These are phyloP conservation scores for Aspergillus arachidicola DNA, from an alignment of 2,329 filamentous ascomycete genomes.

Conservation along the genomic window DNA sequence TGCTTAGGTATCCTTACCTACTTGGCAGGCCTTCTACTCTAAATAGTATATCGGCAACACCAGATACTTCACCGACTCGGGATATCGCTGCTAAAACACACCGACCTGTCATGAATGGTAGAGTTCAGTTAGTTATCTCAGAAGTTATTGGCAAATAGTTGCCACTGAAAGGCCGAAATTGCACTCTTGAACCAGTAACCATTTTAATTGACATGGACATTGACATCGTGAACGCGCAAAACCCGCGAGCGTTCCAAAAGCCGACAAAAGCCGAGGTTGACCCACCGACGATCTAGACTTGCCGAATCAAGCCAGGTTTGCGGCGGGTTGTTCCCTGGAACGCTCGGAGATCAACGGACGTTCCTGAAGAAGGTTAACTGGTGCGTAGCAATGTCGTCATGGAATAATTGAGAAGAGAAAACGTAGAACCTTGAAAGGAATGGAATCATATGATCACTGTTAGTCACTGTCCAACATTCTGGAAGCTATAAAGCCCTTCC, in stretches of 20 bases:
- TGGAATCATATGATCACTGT: background rate
- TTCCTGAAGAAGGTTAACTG: background rate
- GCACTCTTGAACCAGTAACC: background rate
- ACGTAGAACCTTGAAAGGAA: background rate
- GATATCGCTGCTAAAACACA: background rate
- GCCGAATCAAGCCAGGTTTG: background rate
- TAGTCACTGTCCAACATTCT: background rate
- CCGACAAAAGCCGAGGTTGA: conserved; percentile 9
- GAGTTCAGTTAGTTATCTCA: background rate
- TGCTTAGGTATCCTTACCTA: no score
- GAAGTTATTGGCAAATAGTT: background rate
- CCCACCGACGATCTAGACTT: background rate
- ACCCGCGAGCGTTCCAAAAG: conserved; percentile 9
- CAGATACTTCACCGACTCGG: background rate
- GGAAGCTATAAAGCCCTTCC: conserved; percentile 2
- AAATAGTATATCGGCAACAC: no score
- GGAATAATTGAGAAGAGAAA: background rate
- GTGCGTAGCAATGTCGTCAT: conserved; percentile 11
- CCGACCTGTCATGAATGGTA: background rate
- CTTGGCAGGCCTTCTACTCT: no score
- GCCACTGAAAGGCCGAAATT: background rate
- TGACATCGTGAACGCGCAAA: background rate
- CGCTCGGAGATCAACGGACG: background rate
- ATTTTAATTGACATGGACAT: background rate
- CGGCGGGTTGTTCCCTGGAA: no score